phyloP scores from a whole-genome alignment of 768 basidiomycete genomes.

The Lentinula sp. region DNA sequence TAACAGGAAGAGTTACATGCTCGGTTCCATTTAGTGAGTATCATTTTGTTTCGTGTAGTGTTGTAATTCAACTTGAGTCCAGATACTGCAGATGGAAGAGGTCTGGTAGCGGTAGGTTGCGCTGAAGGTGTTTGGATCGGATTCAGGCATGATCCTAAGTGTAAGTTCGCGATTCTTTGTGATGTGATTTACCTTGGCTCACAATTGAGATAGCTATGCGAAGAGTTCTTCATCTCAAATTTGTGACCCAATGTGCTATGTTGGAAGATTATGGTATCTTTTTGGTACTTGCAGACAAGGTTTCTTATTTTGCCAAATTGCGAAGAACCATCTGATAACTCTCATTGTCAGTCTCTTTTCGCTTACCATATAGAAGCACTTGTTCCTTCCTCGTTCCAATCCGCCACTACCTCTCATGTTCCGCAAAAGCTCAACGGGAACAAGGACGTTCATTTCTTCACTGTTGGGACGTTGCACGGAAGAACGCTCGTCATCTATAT shows the following conservation, averaged over 20 bases:
- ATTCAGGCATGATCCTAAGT: slow-evolving; percentile 63
- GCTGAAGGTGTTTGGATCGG: slow-evolving; percentile 95
- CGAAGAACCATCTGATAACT: background rate
- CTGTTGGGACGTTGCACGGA: slow-evolving; percentile 80
- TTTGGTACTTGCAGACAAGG: slow-evolving; percentile 91
- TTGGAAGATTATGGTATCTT: slow-evolving; percentile 74
- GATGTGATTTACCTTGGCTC: background rate
- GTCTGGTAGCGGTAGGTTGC: slow-evolving; percentile 84
- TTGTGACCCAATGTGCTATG: slow-evolving; percentile 65
- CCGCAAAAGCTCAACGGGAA: slow-evolving; percentile 90
- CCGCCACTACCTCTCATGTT: slow-evolving; percentile 60
- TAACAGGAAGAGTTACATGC: slow-evolving; percentile 85
- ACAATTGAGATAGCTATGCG: slow-evolving; percentile 44
- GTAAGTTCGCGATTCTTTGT: slow-evolving; percentile 25
- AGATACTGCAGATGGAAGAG: slow-evolving; percentile 79
- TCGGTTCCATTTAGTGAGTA: slow-evolving; percentile 86
- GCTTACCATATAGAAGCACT: slow-evolving; percentile 96
- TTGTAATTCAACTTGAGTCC: slow-evolving; percentile 26
- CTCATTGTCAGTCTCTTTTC: slow-evolving; percentile 57
- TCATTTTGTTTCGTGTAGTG: slow-evolving; percentile 10
- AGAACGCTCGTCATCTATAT: slow-evolving; percentile 80
- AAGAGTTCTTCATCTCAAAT: slow-evolving; percentile 66
- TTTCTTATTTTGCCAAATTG: slow-evolving; percentile 12
- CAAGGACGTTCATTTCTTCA: slow-evolving; percentile 94
- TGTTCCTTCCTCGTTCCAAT: slow-evolving; percentile 78